phyloP scores from a whole-genome alignment of 768 basidiomycete species.

The Gautieria morchelliformis region DNA sequence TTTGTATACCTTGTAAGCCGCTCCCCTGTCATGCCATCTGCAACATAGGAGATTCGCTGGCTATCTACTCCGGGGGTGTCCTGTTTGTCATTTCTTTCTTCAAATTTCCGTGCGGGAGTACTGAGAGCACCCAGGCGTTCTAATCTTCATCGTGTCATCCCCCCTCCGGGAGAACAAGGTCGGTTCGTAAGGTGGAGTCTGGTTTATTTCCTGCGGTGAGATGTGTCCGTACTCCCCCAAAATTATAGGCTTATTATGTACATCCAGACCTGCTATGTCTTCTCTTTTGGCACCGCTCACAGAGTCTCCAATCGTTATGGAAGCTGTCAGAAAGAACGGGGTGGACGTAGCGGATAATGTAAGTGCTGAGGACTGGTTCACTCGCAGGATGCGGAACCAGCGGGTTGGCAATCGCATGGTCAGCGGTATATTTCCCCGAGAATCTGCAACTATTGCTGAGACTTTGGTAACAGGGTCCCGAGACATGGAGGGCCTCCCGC shows the following conservation, averaged over 20 bases:
- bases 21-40: slow-evolving; percentile 49
- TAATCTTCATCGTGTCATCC: slow-evolving; percentile 56
- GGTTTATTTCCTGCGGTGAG: slow-evolving; percentile 50
- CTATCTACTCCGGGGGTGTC: slow-evolving; percentile 54
- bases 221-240: background rate
- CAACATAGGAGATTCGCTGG: slow-evolving; percentile 53
- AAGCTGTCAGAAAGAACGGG: slow-evolving; percentile 25
- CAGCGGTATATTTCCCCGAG: slow-evolving; percentile 6
- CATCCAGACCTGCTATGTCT: background rate
- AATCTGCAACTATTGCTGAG: background rate
- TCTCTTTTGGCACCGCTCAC: background rate
- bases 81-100: slow-evolving; percentile 17
- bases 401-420: slow-evolving; percentile 34
- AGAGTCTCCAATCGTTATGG: slow-evolving; percentile 30
- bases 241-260: background rate
- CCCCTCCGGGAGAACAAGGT: slow-evolving; percentile 50
- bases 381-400: slow-evolving; percentile 31
- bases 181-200: slow-evolving; percentile 52
- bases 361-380: slow-evolving; percentile 34
- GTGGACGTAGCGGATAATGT: slow-evolving; percentile 22
- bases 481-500: slow-evolving; percentile 14
- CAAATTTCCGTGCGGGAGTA: background rate
- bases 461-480: slow-evolving; percentile 13
- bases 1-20: slow-evolving; percentile 26
- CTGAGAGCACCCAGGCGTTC: slow-evolving; percentile 26